Evolutionary conservation across 331 rosid genomes (phyloP), one percentile per base, ranked within the genome.

Genomic region (Prunus yedoensis): DNA sequence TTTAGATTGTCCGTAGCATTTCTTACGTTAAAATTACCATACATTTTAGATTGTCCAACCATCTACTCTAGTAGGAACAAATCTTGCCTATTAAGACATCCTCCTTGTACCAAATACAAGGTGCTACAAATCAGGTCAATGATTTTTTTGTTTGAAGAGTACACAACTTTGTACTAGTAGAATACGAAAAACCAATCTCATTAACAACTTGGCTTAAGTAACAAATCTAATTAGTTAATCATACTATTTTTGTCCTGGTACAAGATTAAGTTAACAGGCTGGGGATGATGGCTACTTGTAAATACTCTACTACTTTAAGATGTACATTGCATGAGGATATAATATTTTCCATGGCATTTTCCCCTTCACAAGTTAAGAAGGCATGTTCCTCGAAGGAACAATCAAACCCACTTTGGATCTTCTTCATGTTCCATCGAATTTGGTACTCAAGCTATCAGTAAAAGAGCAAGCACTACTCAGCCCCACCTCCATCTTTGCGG

Each of bases 351-450:
- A 27, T 60, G 18, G 57, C 54, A 41, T 46, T 35, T 4, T 16
- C 46, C 49, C 43, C 17, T 47, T 12, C 14, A 18, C 10, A n/a
- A 80, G 52, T 54, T 41, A 53, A 25, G 30, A 78, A 43, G 56
- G 76, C 66, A 71, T 78, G 47, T 78, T 71, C 81, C 65, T 70
- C 59, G 49, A 78, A 70, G 66, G 51, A n/a, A 61, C 72, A 35
- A 3, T 61, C 53, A 28, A 54, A 23, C 11, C 28, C 52, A 21
- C 52, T 5, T 43, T 45, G 54, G n/a, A 35, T 52, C 28, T 73
- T 46, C 41, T 43, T 75, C 18, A 20, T 45, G 35, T 23, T 23
- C 17, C 17, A 43, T 41, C 14, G 15, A 25, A 45, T 32, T 43
- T 73, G 46, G 28, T 43, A 27, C 35, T 47, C 15, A 23, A 59